These are phyloP conservation scores for Taxawa tesnikishii DNA, from an alignment of 2,329 filamentous ascomycete species.

Conservation along the genomic window DNA sequence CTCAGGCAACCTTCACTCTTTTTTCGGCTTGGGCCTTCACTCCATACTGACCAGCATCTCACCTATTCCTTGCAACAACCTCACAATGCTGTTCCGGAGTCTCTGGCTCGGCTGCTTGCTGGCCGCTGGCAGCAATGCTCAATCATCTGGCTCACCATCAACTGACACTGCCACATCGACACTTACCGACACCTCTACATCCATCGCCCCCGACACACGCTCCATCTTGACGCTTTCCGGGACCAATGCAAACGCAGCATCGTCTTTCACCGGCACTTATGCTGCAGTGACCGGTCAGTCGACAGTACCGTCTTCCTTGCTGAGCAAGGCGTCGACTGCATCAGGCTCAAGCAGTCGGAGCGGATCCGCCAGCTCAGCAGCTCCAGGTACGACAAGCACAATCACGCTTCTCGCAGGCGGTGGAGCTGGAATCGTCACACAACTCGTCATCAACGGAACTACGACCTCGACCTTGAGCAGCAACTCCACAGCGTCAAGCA, in stretches of 20 bases:
- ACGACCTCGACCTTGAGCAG: constrained; percentile 28
- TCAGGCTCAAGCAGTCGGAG: no score
- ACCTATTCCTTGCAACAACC: no score
- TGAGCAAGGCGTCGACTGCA: no score
- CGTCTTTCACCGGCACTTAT: no score
- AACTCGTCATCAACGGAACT: constrained; percentile 9
- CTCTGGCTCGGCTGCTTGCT: constrained; percentile 22
- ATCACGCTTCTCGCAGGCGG: constrained; percentile 8
- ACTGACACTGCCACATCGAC: no score
- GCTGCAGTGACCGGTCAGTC: no score
- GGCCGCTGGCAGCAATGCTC: constrained; percentile 18
- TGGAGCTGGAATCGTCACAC: constrained; percentile 6
- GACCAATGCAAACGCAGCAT: no score
- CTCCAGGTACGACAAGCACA: constrained; percentile 7
- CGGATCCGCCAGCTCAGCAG: constrained; percentile 9
- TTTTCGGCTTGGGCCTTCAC: constrained; percentile 1
- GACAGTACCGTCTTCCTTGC: no score
- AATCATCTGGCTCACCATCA: constrained; percentile 5
- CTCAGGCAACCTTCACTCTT: background rate
- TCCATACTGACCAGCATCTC: no score
- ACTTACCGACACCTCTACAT: no score
- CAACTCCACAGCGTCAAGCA: constrained; percentile 24
- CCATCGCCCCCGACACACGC: no score
- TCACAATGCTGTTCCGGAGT: constrained; percentile 15
- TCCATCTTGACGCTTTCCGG: no score